A percentile compares a stretch with the other conserved stretches of the same genome.
Conservation (phyloP, 2,329 filamentous ascomycete species). For the Nigrospora oryzae region DNA sequence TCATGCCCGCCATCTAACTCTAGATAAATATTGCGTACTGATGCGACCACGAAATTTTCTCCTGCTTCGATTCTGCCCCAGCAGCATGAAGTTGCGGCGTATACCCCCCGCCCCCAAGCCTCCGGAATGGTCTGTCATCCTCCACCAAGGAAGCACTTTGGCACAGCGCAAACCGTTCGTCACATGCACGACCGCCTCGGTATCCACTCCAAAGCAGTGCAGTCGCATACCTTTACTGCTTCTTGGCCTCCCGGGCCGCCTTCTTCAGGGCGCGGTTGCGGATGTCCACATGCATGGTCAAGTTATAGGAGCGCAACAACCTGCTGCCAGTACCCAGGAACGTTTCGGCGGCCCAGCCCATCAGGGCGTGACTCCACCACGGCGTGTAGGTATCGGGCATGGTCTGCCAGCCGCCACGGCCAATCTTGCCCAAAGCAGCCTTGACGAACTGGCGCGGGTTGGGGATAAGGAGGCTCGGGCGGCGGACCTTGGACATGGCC, state of each 20-base stretch:
- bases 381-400: slow-evolving; percentile 82
- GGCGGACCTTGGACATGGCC: slow-evolving; percentile 93
- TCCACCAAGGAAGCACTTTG: too few species aligned
- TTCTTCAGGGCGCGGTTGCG: slow-evolving; percentile 76
- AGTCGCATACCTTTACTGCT: slow-evolving; percentile 25
- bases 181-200: too few species aligned
- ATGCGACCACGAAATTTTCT: too few species aligned
- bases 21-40: too few species aligned
- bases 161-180: too few species aligned
- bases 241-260: slow-evolving; percentile 73
- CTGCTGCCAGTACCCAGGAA: slow-evolving; percentile 41
- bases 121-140: too few species aligned
- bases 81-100: too few species aligned
- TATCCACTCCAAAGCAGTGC: too few species aligned
- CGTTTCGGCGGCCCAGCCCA: slow-evolving; percentile 73
- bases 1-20: too few species aligned
- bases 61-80: too few species aligned
- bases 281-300: slow-evolving; percentile 73
- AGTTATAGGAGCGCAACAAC: slow-evolving; percentile 40
- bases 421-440: slow-evolving; percentile 71
- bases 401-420: slow-evolving; percentile 68
- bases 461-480: slow-evolving; percentile 68
- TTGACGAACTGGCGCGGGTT: slow-evolving; percentile 76
- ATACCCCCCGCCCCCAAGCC: too few species aligned
- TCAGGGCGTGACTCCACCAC: slow-evolving; percentile 83